Evolutionary conservation across 768 basidiomycete species (phyloP), one percentile per base, ranked within the genome.

Genomic region (Mycena capillaripes): DNA sequence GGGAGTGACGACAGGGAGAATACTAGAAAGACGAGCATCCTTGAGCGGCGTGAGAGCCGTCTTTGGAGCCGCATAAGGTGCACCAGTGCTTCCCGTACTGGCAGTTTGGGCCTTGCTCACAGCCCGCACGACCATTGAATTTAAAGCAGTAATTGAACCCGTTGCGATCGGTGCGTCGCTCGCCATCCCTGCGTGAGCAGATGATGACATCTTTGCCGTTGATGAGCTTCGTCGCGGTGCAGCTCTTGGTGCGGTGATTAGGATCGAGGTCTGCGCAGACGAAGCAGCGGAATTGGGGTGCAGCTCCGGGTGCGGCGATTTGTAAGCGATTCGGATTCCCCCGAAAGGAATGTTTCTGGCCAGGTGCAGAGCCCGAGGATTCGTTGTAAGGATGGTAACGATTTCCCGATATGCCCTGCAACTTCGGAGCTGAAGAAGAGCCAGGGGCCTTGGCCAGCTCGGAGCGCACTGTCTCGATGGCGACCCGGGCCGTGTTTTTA

Each of bases 1-100:
- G 3, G 78, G 79, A 4, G 79, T 82, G 5, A 78, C 56, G 8
- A 80, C 64, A 1, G 72, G 75, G 2, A 73, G 53, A 42, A 81
- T 71, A 0, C 76, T 68, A 72, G 67, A 63, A 27, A 19, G 48
- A 16, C 19, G n/a, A n/a, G 68, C 76, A 78, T 3, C 19, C 25
- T 52, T 80, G 77, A 1, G 76, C 76, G 25, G 67, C 63, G 53
- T 81, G 73, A 53, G 50, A 27, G 36, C 63, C 63, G 0, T 52
- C 32, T 4, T 40, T 29, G 8, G 56, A 2, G 17, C 66, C 59
- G 50, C 78, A 79, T 9, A 79, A 61, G 23, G 76, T 56, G 64
- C 77, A 78, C 29, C 32, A 30, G 58, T 79, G 77, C 17, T 70
- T 23, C 6, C 56, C 48, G 25, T 32, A 36, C 29, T 21, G n/a